These are phyloP conservation scores for Clonostachys rosea DNA, from an alignment of 2,329 filamentous ascomycete genomes.

Conservation along the genomic window DNA sequence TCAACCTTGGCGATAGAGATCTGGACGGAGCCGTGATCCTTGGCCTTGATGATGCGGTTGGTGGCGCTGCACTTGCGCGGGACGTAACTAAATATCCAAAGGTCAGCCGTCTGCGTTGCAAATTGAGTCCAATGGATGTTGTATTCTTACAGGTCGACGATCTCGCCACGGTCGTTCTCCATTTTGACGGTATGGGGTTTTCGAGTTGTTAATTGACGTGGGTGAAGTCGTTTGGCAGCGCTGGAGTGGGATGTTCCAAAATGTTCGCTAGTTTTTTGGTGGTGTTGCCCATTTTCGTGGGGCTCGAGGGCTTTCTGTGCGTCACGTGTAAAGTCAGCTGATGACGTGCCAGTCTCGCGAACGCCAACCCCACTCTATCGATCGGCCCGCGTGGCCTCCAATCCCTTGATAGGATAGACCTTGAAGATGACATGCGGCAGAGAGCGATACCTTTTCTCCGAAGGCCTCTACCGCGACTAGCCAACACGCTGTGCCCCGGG, in stretches of 20 bases:
- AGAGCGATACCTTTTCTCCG: too few relatives aligned
- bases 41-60: conserved; percentile 99
- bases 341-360: conserved; percentile 23
- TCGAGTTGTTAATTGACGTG: conserved; percentile 14
- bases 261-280: conserved; percentile 23
- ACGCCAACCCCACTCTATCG: not conserved
- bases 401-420: too few relatives aligned
- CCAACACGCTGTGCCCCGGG: too few relatives aligned
- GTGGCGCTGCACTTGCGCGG: conserved; percentile 98
- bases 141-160: conserved; percentile 91
- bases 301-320: conserved; percentile 25
- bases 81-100: conserved; percentile 66
- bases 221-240: conserved; percentile 2
- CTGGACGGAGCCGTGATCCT: conserved; percentile 98
- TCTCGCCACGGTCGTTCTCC: conserved; percentile 99
- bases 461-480: too few relatives aligned
- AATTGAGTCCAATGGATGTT: not conserved
- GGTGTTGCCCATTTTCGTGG: conserved; percentile 26
- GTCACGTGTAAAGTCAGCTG: conserved; percentile 28
- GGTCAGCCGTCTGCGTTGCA: not conserved
- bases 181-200: conserved; percentile 58
- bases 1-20: conserved; percentile 97
- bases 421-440: too few relatives aligned
- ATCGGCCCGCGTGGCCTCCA: not conserved
- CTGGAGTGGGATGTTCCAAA: conserved; percentile 17